Evolutionary conservation across 1,284 basidiomycete species (phyloP).

Genomic region (Apiotrichum brassicae): DNA sequence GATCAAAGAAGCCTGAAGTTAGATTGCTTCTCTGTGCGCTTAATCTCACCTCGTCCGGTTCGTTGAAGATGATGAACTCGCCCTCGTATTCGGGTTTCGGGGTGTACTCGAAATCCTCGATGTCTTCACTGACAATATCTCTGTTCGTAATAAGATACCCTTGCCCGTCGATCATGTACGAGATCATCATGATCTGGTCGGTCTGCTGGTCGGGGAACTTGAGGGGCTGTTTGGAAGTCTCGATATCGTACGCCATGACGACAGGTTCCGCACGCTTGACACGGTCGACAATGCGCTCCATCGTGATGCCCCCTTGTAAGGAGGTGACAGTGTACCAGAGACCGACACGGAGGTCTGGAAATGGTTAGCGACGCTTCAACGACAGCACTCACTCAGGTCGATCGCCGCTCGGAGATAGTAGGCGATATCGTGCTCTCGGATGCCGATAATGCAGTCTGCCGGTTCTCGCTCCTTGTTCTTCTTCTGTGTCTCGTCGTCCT

Average conservation of each 20-base stretch:
- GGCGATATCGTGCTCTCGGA: constrained; percentile 93
- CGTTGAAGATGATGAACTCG: constrained; percentile 94
- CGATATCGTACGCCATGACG: constrained; percentile 99
- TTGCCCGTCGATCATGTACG: constrained; percentile 56
- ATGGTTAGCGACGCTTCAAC: not conserved
- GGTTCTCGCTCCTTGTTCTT: constrained; percentile 64
- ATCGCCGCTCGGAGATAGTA: constrained; percentile 98
- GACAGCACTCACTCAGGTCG: constrained; percentile 61
- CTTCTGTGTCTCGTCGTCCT: constrained; percentile 49
- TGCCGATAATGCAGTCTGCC: constrained; percentile 83
- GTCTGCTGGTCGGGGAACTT: constrained; percentile 95
- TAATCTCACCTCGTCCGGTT: constrained; percentile 78
- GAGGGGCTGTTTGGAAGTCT: constrained; percentile 95
- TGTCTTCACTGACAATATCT: constrained; percentile 95
- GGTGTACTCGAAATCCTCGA: constrained; percentile 98
- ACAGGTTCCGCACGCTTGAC: constrained; percentile 99
- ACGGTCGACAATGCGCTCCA: constrained; percentile 68
- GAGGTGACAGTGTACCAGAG: constrained; percentile 92
- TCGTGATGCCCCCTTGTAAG: constrained; percentile 69
- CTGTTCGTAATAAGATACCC: constrained; percentile 97
- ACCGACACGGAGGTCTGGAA: constrained; percentile 80
- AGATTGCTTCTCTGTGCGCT: too few species aligned
- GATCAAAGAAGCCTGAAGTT: constrained; percentile 62
- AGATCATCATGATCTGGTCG: constrained; percentile 99
- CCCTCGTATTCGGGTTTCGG: constrained; percentile 98